These are phyloP conservation scores for Plenodomus lindquistii DNA, from an alignment of 2,329 filamentous ascomycete species.

Conservation along the genomic window DNA sequence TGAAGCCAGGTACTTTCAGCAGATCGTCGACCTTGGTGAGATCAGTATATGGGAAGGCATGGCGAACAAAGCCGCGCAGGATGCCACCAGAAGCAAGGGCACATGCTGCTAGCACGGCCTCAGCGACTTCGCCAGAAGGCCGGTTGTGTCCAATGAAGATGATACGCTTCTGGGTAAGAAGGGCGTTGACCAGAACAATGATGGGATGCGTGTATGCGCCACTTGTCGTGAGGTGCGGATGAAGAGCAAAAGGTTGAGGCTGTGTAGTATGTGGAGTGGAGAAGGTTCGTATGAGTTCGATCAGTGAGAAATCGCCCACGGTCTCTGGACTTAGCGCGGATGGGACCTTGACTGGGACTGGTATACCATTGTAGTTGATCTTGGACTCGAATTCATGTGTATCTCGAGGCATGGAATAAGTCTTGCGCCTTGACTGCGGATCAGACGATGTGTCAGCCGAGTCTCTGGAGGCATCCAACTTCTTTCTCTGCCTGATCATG, in stretches of 20 bases:
- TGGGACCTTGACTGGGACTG: constrained; percentile 94
- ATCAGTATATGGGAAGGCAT: constrained; percentile 98
- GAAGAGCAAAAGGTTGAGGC: constrained; percentile 81
- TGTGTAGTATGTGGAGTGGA: constrained; percentile 79
- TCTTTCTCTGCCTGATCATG: constrained; percentile 83
- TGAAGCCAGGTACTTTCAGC: constrained; percentile 93
- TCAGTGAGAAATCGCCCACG: constrained; percentile 94
- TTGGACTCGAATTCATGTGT: constrained; percentile 97
- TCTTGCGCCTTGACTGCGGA: constrained; percentile 55
- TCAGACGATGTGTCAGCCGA: constrained; percentile 41
- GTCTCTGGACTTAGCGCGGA: constrained; percentile 93
- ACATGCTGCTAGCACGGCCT: constrained; percentile 97
- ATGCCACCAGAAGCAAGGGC: constrained; percentile 89
- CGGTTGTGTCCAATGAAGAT: constrained; percentile 96
- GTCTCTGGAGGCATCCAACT: constrained; percentile 58
- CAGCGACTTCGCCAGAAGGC: constrained; percentile 92
- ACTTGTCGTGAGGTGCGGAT: constrained; percentile 91
- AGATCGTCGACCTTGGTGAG: constrained; percentile 97
- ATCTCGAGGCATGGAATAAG: constrained; percentile 82
- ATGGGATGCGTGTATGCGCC: constrained; percentile 90
- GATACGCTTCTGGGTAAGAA: constrained; percentile 93
- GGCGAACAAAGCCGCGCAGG: constrained; percentile 89
- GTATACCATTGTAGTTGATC: constrained; percentile 94
- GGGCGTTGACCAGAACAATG: constrained; percentile 89
- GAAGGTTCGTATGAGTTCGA: constrained; percentile 97